Evolutionary conservation across 805 yeast species (phyloP).

Genomic region (Clavispora vitiphila): DNA sequence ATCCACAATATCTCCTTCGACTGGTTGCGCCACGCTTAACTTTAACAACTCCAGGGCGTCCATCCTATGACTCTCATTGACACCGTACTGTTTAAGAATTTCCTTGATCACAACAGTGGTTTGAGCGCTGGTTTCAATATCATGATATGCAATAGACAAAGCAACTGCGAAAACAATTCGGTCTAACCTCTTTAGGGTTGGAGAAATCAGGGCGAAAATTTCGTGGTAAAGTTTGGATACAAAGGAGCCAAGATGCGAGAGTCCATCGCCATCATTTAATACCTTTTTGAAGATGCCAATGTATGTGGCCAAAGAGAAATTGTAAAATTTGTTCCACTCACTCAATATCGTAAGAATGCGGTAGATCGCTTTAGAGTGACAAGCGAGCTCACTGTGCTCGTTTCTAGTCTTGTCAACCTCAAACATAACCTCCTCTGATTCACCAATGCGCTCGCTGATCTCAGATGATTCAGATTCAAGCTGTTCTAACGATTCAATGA

Average conservation of each 20-base stretch:
- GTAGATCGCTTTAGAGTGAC: slow-evolving; percentile 48
- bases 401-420: slow-evolving; percentile 46
- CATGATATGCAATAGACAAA: slow-evolving; percentile 26
- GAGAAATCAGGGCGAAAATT: slow-evolving; percentile 40
- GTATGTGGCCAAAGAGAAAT: slow-evolving; percentile 44
- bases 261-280: slow-evolving; percentile 13
- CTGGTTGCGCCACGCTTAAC: neutral
- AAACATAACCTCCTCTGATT: slow-evolving; percentile 50
- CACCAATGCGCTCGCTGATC: slow-evolving; percentile 48
- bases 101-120: slow-evolving; percentile 7
- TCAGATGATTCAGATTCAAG: slow-evolving; percentile 59
- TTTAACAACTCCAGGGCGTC: neutral
- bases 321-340: slow-evolving; percentile 49
- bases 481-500: slow-evolving; percentile 55
- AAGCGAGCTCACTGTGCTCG: slow-evolving; percentile 51
- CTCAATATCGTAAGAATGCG: slow-evolving; percentile 36
- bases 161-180: slow-evolving; percentile 39
- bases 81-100: neutral
- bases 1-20: neutral
- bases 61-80: neutral
- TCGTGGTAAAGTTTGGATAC: slow-evolving; percentile 40
- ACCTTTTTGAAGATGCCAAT: slow-evolving; percentile 14
- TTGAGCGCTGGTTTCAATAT: slow-evolving; percentile 20
- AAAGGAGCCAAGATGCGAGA: slow-evolving; percentile 20
- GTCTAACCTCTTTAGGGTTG: slow-evolving; percentile 44